These are phyloP conservation scores for Adansonia gregorii DNA, from an alignment of 441 rosid species.

Conservation along the genomic window DNA sequence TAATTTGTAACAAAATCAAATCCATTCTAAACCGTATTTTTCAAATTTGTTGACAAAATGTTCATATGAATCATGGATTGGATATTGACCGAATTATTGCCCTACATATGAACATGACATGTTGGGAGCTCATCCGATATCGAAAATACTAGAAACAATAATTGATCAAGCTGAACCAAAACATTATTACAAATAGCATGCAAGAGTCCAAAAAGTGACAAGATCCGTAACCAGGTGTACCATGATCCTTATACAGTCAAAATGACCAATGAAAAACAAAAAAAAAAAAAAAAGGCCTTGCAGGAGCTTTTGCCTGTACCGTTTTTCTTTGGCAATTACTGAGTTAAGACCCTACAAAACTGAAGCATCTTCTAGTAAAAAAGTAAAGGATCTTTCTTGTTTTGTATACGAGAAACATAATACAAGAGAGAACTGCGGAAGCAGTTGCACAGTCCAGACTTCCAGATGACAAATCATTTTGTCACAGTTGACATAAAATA, in stretches of 20 bases:
- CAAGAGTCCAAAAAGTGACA: conserved; percentile 25
- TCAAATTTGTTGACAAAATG: neutral
- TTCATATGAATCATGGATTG: conserved; percentile 19
- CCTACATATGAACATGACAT: conserved; percentile 22
- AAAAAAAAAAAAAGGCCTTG: neutral
- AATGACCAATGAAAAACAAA: neutral
- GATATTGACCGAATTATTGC: neutral
- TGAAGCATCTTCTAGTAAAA: conserved; percentile 13
- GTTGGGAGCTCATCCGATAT: conserved; percentile 13
- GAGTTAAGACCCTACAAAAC: conserved; percentile 21
- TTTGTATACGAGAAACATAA: conserved; percentile 21
- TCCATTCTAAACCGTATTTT: neutral
- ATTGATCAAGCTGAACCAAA: conserved; percentile 2
- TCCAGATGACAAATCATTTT: neutral
- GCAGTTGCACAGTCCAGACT: neutral
- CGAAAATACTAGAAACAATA: conserved; percentile 1
- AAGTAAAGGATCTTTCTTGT: conserved; percentile 22
- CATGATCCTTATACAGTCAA: neutral
- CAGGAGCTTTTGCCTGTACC: conserved; percentile 24
- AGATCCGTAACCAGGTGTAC: conserved; percentile 17
- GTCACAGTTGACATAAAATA: neutral
- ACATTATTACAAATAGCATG: neutral
- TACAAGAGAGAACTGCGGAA: neutral
- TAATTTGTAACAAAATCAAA: conserved; percentile 6
- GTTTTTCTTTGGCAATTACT: neutral